phyloP scores from a whole-genome alignment of 1,139 yeast genomes.

The Geotrichum phurueaensis region DNA sequence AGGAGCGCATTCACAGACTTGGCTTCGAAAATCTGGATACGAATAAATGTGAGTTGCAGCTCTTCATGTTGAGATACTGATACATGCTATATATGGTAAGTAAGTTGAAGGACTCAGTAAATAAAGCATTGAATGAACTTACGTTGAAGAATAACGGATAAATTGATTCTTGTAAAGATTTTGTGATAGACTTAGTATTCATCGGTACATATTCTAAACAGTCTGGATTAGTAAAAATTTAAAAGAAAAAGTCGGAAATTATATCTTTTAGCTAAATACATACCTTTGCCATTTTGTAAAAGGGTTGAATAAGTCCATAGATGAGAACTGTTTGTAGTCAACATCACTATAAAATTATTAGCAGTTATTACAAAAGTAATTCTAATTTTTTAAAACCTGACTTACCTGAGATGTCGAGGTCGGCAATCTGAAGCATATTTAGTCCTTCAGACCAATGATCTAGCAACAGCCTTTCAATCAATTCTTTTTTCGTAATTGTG shows the following conservation, averaged over 20 bases:
- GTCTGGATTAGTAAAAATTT: constrained; percentile 18
- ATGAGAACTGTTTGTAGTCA: constrained; percentile 49
- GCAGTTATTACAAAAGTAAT: not conserved
- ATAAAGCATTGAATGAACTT: not conserved
- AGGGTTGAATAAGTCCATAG: constrained; percentile 54
- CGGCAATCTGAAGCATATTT: constrained; percentile 64
- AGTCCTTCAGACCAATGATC: constrained; percentile 61
- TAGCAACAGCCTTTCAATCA: constrained; percentile 47
- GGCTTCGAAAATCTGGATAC: constrained; percentile 63
- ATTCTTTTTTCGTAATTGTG: constrained; percentile 38
- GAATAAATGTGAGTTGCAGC: constrained; percentile 46
- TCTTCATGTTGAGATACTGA: not conserved
- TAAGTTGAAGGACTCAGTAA: constrained; percentile 44
- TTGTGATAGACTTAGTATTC: constrained; percentile 41
- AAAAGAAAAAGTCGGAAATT: not conserved
- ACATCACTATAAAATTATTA: constrained; percentile 34
- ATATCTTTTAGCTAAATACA: not conserved
- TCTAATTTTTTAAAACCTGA: not conserved
- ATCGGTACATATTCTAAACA: constrained; percentile 36
- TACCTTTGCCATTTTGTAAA: constrained; percentile 10
- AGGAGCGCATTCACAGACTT: constrained; percentile 23
- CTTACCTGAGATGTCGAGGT: constrained; percentile 54
- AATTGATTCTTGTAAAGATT: constrained; percentile 44
- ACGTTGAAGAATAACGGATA: constrained; percentile 23
- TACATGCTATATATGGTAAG: constrained; percentile 2